Percentiles rank a stretch among this genome's conserved stretches.
Evolutionary conservation across 2,329 filamentous ascomycete genomes (phyloP).

Genomic region (Gliomastix tumulicola): DNA sequence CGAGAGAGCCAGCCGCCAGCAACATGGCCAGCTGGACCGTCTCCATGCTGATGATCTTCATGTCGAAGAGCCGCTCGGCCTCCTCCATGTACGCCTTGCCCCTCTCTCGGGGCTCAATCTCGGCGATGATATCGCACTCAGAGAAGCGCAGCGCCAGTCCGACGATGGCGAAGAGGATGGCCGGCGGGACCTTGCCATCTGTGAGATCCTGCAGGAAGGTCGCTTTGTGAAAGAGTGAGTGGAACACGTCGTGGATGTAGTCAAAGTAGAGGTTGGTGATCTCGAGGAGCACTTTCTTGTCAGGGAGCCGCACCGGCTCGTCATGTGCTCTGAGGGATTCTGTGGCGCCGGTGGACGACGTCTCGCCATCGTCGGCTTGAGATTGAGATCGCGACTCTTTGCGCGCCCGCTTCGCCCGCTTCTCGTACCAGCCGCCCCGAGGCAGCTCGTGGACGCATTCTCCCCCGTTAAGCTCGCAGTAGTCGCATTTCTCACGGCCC

Average conservation of each 20-base stretch:
- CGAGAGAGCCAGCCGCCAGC: conserved; percentile 23
- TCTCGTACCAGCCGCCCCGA: conserved; percentile 3
- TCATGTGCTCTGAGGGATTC: too few species aligned
- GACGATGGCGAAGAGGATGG: conserved; percentile 15
- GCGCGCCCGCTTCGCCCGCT: too few species aligned
- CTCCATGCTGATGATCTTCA: conserved; percentile 24
- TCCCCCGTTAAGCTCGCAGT: neutral
- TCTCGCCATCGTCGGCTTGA: too few species aligned
- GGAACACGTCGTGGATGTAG: conserved; percentile 25
- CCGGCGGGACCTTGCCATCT: conserved; percentile 10
- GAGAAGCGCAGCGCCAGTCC: conserved; percentile 17
- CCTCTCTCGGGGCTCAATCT: conserved; percentile 11
- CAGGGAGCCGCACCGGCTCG: conserved; percentile 4
- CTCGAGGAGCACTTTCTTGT: conserved; percentile 11
- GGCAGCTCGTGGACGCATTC: conserved; percentile 3
- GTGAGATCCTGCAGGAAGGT: conserved; percentile 14
- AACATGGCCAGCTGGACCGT: conserved; percentile 31
- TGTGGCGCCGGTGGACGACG: too few species aligned
- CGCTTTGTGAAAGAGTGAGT: conserved; percentile 22
- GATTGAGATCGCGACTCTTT: too few species aligned
- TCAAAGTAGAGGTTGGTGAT: conserved; percentile 22
- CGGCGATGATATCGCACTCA: conserved; percentile 9
- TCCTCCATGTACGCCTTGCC: conserved; percentile 11
- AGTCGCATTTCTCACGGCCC: conserved; percentile 1
- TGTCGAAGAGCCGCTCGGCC: conserved; percentile 17